A percentile compares a stretch with the other conserved stretches of the same genome.
phyloP scores from a whole-genome alignment of 148 eudicot species.

The Oxyria digyna region DNA sequence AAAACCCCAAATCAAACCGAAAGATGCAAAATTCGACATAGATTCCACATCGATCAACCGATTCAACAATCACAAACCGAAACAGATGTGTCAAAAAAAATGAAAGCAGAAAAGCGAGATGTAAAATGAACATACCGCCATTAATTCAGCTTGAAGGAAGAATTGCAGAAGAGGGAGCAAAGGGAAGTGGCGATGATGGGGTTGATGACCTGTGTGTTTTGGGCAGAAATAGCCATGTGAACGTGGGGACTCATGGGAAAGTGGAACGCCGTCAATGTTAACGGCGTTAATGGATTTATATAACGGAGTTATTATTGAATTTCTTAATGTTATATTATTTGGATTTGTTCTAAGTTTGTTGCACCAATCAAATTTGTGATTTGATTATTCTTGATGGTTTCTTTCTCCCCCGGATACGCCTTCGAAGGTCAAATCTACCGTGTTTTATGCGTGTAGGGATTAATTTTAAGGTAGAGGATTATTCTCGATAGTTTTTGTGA shows the following conservation, averaged over 20 bases:
- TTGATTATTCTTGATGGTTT: too few relatives aligned
- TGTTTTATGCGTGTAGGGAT: too few relatives aligned
- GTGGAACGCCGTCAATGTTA: not conserved
- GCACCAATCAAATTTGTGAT: not conserved
- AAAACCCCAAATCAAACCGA: not conserved
- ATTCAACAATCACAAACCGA: conserved; percentile 8
- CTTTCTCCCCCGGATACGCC: too few relatives aligned
- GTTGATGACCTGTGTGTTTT: conserved; percentile 11
- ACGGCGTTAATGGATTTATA: not conserved
- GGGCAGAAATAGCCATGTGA: conserved; percentile 26
- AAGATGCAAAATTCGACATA: not conserved
- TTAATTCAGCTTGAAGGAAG: conserved; percentile 17
- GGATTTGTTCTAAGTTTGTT: not conserved
- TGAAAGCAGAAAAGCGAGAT: not conserved
- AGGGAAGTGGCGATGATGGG: conserved; percentile 8
- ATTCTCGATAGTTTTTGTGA: too few relatives aligned
- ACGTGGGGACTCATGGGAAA: conserved; percentile 15
- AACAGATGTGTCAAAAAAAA: not conserved
- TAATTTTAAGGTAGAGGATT: too few relatives aligned
- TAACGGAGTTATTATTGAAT: not conserved
- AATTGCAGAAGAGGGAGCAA: not conserved
- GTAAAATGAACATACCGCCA: conserved; percentile 23
- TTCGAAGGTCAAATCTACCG: too few relatives aligned
- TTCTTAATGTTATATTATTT: not conserved
- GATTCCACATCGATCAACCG: conserved; percentile 1